These are phyloP conservation scores for Biancaea sappan DNA, from an alignment of 306 rosid genomes.

Conservation along the genomic window DNA sequence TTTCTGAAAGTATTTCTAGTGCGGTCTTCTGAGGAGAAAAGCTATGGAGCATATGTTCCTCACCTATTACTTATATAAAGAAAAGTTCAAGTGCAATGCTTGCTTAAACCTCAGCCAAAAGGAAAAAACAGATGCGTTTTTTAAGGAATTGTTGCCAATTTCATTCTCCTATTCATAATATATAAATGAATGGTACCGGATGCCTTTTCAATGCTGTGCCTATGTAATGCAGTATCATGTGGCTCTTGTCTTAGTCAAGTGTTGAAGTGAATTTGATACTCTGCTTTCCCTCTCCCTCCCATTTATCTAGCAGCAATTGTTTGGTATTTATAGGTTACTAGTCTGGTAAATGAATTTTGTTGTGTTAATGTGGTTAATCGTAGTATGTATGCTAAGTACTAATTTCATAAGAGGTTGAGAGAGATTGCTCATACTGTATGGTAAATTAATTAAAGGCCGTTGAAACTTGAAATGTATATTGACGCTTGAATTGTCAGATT, in stretches of 20 bases:
- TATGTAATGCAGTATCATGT: background rate
- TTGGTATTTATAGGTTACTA: background rate
- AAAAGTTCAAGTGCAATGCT: conserved; percentile 13
- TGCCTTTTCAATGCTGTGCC: background rate
- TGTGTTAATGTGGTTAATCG: background rate
- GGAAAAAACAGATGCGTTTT: background rate
- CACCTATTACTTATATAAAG: background rate
- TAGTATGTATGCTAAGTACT: background rate
- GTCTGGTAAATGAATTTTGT: background rate
- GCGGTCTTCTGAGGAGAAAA: background rate
- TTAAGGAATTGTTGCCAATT: background rate
- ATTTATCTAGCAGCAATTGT: background rate
- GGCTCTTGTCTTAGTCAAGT: background rate
- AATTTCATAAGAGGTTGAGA: background rate
- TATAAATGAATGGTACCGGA: background rate
- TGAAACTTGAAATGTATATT: conserved; percentile 2
- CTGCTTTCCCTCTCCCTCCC: background rate
- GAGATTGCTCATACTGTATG: background rate
- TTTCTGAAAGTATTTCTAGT: background rate
- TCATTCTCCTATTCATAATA: background rate
- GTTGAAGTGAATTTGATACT: background rate
- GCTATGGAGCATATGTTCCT: background rate
- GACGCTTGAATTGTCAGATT: background rate
- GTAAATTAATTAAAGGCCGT: background rate
- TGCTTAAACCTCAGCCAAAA: background rate